A percentile compares a stretch with the other conserved stretches of the same genome.
phyloP scores from a whole-genome alignment of 306 rosid genomes.

The Rosa rugosa region DNA sequence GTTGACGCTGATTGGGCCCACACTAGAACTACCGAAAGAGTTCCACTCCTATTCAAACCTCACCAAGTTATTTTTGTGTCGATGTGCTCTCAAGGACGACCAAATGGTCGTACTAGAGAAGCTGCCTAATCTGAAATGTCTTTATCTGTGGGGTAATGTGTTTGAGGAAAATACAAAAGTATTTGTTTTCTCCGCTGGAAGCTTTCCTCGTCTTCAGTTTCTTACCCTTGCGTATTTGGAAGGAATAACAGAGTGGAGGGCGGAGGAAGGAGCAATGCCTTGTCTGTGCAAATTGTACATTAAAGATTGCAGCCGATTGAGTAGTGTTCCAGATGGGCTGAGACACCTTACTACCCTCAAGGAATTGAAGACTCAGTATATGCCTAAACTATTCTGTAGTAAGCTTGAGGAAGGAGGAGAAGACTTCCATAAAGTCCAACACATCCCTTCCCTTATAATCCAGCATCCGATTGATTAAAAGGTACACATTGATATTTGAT shows the following conservation, averaged over 20 bases:
- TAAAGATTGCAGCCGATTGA: rapidly evolving
- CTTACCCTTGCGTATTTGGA: conserved; percentile 24
- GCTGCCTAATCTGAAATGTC: conserved; percentile 44
- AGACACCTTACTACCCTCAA: conserved; percentile 2
- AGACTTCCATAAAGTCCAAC: conserved; percentile 46
- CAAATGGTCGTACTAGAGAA: conserved; percentile 43
- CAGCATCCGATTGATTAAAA: too few species aligned
- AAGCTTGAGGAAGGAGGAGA: conserved; percentile 41
- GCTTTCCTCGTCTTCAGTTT: conserved; percentile 43
- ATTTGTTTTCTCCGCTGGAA: conserved; percentile 31
- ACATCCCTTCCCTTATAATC: conserved; percentile 39
- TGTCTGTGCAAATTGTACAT: conserved; percentile 30
- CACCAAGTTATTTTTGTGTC: conserved; percentile 36
- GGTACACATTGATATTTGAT: neutral
- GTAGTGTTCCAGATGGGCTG: neutral
- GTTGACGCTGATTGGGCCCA: neutral
- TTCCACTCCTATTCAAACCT: conserved; percentile 26
- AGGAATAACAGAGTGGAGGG: conserved; percentile 37
- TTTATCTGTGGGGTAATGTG: conserved; percentile 25
- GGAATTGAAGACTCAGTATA: neutral
- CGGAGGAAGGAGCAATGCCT: conserved; percentile 42
- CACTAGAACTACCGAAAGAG: conserved; percentile 19
- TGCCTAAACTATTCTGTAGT: conserved; percentile 34
- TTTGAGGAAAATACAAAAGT: conserved; percentile 30
- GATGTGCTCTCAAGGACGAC: conserved; percentile 40